Evolutionary conservation across 1,284 basidiomycete genomes (phyloP), one percentile per base, ranked within the genome.

Genomic region (Leccinum fallax): DNA sequence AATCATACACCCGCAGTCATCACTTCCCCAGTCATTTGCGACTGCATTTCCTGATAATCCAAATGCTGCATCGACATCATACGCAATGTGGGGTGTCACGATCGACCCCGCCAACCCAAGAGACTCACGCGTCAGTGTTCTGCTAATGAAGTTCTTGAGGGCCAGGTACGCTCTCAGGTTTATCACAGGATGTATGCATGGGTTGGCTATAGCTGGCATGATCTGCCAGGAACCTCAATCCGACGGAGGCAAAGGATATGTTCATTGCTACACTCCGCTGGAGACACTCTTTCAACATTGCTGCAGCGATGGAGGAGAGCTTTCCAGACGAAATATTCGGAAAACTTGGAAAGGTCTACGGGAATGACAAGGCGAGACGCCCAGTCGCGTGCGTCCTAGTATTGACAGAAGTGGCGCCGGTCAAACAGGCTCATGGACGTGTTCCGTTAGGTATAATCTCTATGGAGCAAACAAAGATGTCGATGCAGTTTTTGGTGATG

Each of bases 91-190:
- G 91, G 87, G 89, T 26, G 83, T 93, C 34, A 73, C 71, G 0
- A 82, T 93, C 51, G 82, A 89, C 73, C 88, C 85, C 7, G 67
- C 66, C 6, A 79, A 79, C 58, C 79, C 83, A 16, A 75, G 73
- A 46, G 81, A 89, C 72, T 85, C 89, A 1, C 81, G 83, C 9
- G 83, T 84, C 53, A 91, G 88, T 67, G 89, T 92, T 21, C 69
- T 92, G 7, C 79, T 93, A 51, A 84, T 90, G 83, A 93, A 93
- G 72, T 93, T 92, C 77, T 77, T 92, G 38, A 81, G 89, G 62
- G 91, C 91, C 10, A 84, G 89, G 78, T 28, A 52, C 11, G 24
- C 21, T 21, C 38, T 13, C 9, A 30, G n/a, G 16, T 19, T 53
- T 21, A 21, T 28, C 46, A 11, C 9, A 19, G 52, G 16, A 4